Base-by-base conservation (phyloP, 352 stramenopile species). In the Globisporangium acanthophoron region DNA sequence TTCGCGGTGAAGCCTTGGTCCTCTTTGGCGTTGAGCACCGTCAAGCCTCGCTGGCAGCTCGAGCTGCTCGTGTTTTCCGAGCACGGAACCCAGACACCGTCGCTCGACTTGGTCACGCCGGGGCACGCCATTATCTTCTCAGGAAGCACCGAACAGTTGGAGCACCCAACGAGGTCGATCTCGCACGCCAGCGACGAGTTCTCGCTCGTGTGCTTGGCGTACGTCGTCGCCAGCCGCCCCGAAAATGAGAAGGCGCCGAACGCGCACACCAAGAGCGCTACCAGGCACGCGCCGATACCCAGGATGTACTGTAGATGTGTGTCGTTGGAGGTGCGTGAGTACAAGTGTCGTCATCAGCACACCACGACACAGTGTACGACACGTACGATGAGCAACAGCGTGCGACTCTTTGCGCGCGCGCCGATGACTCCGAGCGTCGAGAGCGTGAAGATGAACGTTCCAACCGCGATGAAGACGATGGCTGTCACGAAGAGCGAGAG, bases 361-460 rank as follows among this genome's bases (percentile, higher is more conserved):
- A 27, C 15, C 16, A 11, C 33, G 16, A 43, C 7, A 40, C 39
- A 41, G 35, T 12, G 29, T 13, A 13, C 37, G 12, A 11, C 6
- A 71, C 82, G 54, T 85, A 94, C 85, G 47, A 90, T 76, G 7
- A 94, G 71, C 4, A 94, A 71, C 44, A 94, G 59, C 15, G 78
- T 76, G 56, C 85, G 70, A 53, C 79, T 92, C 69, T 92, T 94
- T 61, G 82, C 64, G 27, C 75, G 72, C 2, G 82, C 73, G 31
- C 78, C 82, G 56, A 92, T 74, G 56, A 90, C 67, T 6, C 85
- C 85, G 52, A 92, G 54, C 31, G 85, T 65, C 5, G 85, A 81
- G 40, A 92, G 56, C 48, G 74, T 79, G 27, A 88, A 61, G 57
- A 92, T 64, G 12, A 89, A 27, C 40, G 83, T 86, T 46, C 82